Base-by-base conservation (phyloP, 2,329 filamentous ascomycete genomes). In the Fusarium begoniae region DNA sequence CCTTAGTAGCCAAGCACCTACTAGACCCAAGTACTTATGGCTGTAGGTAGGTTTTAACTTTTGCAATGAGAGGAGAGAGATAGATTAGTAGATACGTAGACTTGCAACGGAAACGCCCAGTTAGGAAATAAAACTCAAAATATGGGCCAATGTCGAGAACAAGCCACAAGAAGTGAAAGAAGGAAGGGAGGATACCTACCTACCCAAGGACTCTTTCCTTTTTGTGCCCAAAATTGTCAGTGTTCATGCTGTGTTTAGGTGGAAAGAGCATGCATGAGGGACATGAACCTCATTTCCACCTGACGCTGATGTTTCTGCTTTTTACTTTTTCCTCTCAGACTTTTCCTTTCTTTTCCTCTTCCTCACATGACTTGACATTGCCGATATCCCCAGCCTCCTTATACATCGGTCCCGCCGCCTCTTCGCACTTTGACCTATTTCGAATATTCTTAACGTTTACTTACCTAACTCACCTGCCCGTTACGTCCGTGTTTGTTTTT, bases 231-330 rank as follows among this genome's bases (percentile, higher is more conserved):
- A 70, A 55, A 24, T 28, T 47, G 38, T 45, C 51, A 30, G 5
- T 55, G 28, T 54, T 55, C 43, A 54, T 55, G 35, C 8, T 8
- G 48, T 51, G 48, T 20, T 51, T 12, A 40, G 53, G 50, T 60
- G 57, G 60, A 73, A 74, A 37, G 70, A 68, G 44, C 66, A 41
- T 26, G 40, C 53, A 28, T 30, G 45, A 48, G 45, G 45, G 35
- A 63, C 37, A 37, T 45, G 24, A 59, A 62, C 30, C 68, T 74
- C 72, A 74, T 74, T 74, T 75, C 68, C 72, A 69, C 72, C 72
- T 66, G 68, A 70, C 60, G 35, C 59, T 50, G 20, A 44, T 51
- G 54, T 61, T 56, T 61, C 40, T 41, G 54, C 59, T 50, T 73
- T 76, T 76, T 68, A 28, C 59, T 72, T 69, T 70, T 70, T 57